Base-by-base conservation (phyloP, 2,329 filamentous ascomycete genomes). In the Aspergillus sp. region DNA sequence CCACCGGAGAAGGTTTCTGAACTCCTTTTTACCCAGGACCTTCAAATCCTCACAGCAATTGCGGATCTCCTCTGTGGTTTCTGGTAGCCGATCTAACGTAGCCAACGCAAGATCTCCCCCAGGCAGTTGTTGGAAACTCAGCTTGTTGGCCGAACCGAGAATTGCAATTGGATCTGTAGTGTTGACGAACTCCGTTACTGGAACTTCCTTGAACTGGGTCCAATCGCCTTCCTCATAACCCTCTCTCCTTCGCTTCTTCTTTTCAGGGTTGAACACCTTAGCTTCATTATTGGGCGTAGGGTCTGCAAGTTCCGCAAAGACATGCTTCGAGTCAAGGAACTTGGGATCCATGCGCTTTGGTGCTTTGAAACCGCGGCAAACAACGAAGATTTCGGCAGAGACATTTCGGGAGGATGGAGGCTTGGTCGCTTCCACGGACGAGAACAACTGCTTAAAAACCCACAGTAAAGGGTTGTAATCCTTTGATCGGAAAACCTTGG, bases 181-280 rank as follows among this genome's bases (percentile, higher is more conserved):
- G 70, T 98, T 90, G 62, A 99, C 93, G 71, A 98, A 99, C 55
- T 97, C 91, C 72, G 88, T 95, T 0, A 93, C 93, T 0, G 91
- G 80, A 2, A 90, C 84, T 70, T 96, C 91, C 73, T 97, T 96
- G 80, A 90, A 96, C 68, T 96, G 91, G 4, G 87, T 93, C 74
- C 89, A 96, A 64, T 99, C 92, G 37, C 91, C 93, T 75, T 99
- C 95, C 65, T 98, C 93, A 65, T 99, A 99, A 82, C 95, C 95
- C 45, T 96, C 93, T 80, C 95, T 84, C 84, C 97, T 98, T 58
- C 95, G 83, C 85, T 97, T 99, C 83, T 98, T 99, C 71, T 91
- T 82, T 72, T 99, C 95, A 0, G 95, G 95, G 64, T 99, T 97
- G 81, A 93, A 99, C 2, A 99, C 95, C 74, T 96, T 96, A 40